These are phyloP conservation scores for Alternaria rosae DNA, from an alignment of 2,329 filamentous ascomycete species.

Conservation along the genomic window DNA sequence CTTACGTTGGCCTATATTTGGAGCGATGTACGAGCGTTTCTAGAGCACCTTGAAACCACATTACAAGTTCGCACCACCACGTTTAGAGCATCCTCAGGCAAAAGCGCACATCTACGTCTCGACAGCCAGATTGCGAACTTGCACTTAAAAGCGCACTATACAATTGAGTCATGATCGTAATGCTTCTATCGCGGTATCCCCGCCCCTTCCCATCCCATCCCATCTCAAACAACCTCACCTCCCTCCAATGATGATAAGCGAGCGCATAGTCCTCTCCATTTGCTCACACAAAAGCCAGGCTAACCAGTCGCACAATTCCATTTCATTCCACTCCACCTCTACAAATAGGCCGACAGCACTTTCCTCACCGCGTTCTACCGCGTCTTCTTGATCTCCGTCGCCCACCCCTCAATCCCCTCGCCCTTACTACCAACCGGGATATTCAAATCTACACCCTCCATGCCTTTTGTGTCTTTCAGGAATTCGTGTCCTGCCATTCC, in stretches of 20 bases:
- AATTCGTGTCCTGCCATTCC: slow-evolving; percentile 90
- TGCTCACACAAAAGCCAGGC: background rate
- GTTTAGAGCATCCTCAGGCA: background rate
- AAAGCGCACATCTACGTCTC: background rate
- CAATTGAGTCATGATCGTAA: background rate
- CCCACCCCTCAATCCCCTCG: slow-evolving; percentile 95
- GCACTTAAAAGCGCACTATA: background rate
- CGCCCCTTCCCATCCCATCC: too few relatives aligned
- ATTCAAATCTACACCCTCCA: slow-evolving; percentile 79
- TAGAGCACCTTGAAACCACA: background rate
- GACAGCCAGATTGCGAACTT: background rate
- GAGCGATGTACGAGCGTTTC: background rate
- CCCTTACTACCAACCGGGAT: slow-evolving; percentile 82
- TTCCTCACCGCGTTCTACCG: slow-evolving; percentile 27
- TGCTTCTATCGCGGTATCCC: background rate
- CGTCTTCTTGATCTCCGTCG: slow-evolving; percentile 77
- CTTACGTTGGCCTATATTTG: background rate
- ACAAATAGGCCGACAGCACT: background rate
- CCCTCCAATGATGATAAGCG: background rate
- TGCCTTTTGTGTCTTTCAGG: slow-evolving; percentile 84
- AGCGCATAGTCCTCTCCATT: background rate
- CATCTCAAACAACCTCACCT: background rate
- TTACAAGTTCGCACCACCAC: background rate
- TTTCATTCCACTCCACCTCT: background rate
- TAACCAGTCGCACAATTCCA: slow-evolving; percentile 1